These are phyloP conservation scores for Komagataella phaffii DNA, from an alignment of 805 yeast species.

Conservation along the genomic window DNA sequence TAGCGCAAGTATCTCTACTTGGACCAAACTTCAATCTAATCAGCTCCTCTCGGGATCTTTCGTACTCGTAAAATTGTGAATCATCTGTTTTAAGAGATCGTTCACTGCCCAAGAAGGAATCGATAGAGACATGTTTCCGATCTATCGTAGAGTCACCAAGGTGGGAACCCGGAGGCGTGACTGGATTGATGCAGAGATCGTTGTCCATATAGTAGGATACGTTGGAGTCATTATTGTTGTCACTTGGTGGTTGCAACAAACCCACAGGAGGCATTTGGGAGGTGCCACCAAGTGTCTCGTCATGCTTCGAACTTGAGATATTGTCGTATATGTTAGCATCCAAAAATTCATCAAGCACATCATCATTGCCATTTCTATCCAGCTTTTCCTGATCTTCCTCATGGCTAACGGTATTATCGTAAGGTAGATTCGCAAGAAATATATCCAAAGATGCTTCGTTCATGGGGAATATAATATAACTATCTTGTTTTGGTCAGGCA, in stretches of 20 bases:
- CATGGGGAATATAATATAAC: neutral
- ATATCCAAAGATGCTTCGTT: neutral
- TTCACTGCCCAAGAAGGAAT: neutral
- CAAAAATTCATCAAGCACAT: constrained; percentile 42
- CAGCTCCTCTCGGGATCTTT: constrained; percentile 32
- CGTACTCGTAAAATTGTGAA: constrained; percentile 20
- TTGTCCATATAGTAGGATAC: constrained; percentile 1
- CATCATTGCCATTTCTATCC: constrained; percentile 18
- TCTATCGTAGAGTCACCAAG: neutral
- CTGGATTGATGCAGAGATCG: constrained; percentile 1
- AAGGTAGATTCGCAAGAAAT: neutral
- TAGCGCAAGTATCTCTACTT: neutral
- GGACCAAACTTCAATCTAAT: constrained; percentile 42
- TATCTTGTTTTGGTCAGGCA: neutral
- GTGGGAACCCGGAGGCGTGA: neutral
- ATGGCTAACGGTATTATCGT: neutral
- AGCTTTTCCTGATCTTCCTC: neutral
- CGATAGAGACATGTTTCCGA: neutral
- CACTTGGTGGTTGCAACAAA: neutral
- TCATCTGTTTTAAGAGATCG: constrained; percentile 1
- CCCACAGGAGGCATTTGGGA: neutral
- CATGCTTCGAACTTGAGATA: neutral
- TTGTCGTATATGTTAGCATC: constrained; percentile 36
- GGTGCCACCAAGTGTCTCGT: neutral
- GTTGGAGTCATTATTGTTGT: neutral